Conservation (phyloP, 495 filamentous ascomycete genomes). For the Cercophora sp. region DNA sequence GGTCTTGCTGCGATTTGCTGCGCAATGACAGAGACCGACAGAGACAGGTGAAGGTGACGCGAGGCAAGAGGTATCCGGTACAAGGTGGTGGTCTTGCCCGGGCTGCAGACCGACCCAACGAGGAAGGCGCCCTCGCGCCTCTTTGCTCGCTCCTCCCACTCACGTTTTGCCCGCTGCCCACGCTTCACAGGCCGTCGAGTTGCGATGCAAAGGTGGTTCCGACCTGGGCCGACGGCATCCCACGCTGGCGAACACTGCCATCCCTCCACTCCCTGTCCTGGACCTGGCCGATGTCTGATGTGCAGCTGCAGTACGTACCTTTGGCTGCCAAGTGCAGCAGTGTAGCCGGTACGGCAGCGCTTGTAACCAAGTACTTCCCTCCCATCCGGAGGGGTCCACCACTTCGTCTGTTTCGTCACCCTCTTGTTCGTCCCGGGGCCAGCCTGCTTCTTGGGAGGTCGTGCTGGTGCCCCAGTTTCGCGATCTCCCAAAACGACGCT, state of each 20-base stretch:
- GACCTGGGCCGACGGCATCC: conserved; percentile 17
- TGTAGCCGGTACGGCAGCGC: conserved; percentile 16
- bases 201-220: conserved; percentile 1
- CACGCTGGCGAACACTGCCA: conserved; percentile 8
- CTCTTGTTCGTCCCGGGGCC: conserved; percentile 12
- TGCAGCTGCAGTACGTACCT: conserved; percentile 6
- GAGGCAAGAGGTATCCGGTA: conserved; percentile 13
- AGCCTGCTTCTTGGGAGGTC: conserved; percentile 7
- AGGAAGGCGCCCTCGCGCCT: conserved; percentile 9
- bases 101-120: conserved; percentile 7
- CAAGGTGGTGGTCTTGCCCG: conserved; percentile 5
- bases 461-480: conserved; percentile 22
- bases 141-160: neutral
- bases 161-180: neutral
- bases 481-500: conserved; percentile 17
- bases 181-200: conserved; percentile 2
- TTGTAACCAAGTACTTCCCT: conserved; percentile 14
- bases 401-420: conserved; percentile 24
- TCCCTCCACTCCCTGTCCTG: conserved; percentile 1
- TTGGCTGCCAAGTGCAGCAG: neutral
- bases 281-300: conserved; percentile 12
- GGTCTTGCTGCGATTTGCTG: neutral
- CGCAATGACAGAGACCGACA: neutral
- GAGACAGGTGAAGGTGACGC: conserved; percentile 6
- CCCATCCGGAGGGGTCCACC: conserved; percentile 19